Evolutionary conservation across 2,329 filamentous ascomycete species (phyloP).

Genomic region (Dactylellina cionopaga): DNA sequence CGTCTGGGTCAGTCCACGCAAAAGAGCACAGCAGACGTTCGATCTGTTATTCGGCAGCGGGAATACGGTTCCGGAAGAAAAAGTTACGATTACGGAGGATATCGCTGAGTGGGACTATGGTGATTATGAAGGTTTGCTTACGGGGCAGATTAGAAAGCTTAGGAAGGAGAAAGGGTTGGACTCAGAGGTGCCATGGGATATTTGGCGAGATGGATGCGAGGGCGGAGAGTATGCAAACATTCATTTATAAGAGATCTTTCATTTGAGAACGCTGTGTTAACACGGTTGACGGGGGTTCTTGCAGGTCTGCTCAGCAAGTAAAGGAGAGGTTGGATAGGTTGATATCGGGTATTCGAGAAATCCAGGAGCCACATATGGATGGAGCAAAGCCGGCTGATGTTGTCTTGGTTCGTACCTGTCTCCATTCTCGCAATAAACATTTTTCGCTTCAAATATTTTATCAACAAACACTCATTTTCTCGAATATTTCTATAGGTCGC

Average conservation of each 20-base stretch:
- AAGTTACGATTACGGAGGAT: conserved; percentile 61
- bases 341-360: conserved; percentile 65
- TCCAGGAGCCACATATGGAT: conserved; percentile 64
- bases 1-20: conserved; percentile 64
- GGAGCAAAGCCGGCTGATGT: conserved; percentile 64
- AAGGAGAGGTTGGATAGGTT: conserved; percentile 64
- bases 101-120: conserved; percentile 67
- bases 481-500: conserved; percentile 55
- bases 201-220: conserved; percentile 67
- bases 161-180: conserved; percentile 63
- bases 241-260: neutral
- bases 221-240: conserved; percentile 61
- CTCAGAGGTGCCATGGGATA: conserved; percentile 64
- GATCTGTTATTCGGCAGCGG: conserved; percentile 61
- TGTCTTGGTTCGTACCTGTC: conserved; percentile 64
- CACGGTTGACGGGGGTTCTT: conserved; percentile 45
- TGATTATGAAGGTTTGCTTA: conserved; percentile 64
- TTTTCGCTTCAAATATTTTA: neutral
- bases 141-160: conserved; percentile 62
- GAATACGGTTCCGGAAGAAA: conserved; percentile 55
- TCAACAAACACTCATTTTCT: too few species aligned
- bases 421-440: neutral
- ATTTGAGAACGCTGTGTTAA: neutral
- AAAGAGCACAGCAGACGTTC: conserved; percentile 64
- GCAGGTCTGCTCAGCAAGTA: conserved; percentile 63